Base-by-base conservation (phyloP, 805 yeast genomes). In the Schizosaccharomyces lindneri region DNA sequence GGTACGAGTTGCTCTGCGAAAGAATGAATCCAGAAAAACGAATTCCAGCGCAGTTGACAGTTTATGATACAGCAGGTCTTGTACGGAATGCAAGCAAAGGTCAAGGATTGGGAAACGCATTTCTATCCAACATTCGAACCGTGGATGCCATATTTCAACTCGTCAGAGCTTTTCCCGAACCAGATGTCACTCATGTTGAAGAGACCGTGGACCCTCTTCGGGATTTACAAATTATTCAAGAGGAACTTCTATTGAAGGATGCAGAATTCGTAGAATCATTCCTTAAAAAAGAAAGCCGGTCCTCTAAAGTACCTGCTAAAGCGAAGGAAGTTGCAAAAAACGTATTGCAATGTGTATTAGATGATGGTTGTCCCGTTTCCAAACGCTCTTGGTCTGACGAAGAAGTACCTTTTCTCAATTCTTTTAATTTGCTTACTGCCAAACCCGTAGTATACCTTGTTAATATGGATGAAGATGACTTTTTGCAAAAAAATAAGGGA, bases 101-200 rank as follows among this genome's bases (percentile, higher is more conserved):
- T n/a, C 64, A 59, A 29, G 63, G 98, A 72, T 81, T 93, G 66
- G 98, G 98, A 71, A 93, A 93, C 73, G 95, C 95, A 65, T 93
- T 93, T 79, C 81, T 93, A 75, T 84, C 95, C 67, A 89, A 93
- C 73, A 93, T 93, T 69, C 81, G 97, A 74, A 90, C 95, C 61
- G 98, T 93, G 63, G 98, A 93, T 79, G 95, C 97, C 65, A 84
- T 93, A 66, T 93, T 85, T 76, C 97, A 93, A 76, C 95, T 93
- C 66, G 97, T 93, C 61, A 84, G 98, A 75, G 86, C 95, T 74
- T 93, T 93, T 70, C 95, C 87, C 71, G 98, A 93, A 73, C 94
- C 96, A 46, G 98, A 93, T 71, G 93, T 93, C 69, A 88, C 89
- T 68, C 98, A 93, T 75, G 85, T 93, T 69, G 95, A 88, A 75